phyloP scores from a whole-genome alignment of 441 rosid species.

The Gossypium lobatum region DNA sequence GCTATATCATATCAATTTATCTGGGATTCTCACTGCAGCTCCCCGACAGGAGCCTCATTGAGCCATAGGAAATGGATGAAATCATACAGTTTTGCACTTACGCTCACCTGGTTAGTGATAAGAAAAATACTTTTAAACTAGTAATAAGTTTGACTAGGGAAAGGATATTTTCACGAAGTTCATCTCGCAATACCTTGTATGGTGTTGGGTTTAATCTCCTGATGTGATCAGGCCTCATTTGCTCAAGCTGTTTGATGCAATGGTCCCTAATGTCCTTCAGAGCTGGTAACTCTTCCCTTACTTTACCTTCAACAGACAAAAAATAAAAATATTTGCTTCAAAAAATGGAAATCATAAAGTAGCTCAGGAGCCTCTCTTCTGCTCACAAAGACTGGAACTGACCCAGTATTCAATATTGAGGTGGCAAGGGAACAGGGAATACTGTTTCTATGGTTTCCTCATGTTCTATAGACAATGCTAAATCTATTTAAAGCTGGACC shows the following conservation, averaged over 20 bases:
- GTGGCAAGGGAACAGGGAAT: background rate
- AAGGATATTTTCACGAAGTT: background rate
- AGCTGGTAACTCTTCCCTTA: constrained; percentile 57
- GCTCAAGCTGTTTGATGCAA: constrained; percentile 74
- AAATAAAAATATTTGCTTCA: background rate
- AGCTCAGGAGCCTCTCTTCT: background rate
- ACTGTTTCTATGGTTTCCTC: background rate
- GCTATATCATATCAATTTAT: background rate
- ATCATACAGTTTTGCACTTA: constrained; percentile 79
- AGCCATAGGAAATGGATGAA: constrained; percentile 98
- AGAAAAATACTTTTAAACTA: background rate
- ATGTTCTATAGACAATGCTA: background rate
- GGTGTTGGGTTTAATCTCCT: constrained; percentile 97
- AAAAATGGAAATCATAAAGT: background rate
- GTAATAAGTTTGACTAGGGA: background rate
- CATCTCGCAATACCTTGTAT: constrained; percentile 49
- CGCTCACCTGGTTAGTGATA: constrained; percentile 66
- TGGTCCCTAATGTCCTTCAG: constrained; percentile 63
- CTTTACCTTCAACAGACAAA: constrained; percentile 33
- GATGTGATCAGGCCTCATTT: constrained; percentile 96
- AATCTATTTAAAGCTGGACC: background rate
- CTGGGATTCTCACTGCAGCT: constrained; percentile 47
- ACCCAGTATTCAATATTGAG: too few relatives aligned
- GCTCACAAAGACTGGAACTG: background rate
- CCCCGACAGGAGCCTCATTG: constrained; percentile 97